Conservation (phyloP, 129 eudicot species). For the Centaurea solstitialis region DNA sequence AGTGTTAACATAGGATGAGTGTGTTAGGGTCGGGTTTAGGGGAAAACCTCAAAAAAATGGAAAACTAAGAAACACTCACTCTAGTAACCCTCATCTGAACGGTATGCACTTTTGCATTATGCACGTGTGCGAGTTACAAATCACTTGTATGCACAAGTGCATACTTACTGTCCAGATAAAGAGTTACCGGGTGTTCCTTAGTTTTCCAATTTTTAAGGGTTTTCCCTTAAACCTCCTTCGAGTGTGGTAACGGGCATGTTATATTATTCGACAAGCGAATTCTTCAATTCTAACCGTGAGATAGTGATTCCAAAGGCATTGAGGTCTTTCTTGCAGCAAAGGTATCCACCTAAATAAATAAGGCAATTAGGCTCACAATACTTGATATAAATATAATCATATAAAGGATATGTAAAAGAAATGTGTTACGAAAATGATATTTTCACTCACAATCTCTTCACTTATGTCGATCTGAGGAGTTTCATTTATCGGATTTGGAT, state of each 20-base stretch:
- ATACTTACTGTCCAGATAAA: too few relatives aligned
- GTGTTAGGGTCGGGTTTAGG: neutral
- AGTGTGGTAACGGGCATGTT: neutral
- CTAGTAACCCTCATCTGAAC: too few relatives aligned
- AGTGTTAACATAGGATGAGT: neutral
- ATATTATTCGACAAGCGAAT: neutral
- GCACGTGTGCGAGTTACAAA: too few relatives aligned
- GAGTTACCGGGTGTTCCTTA: too few relatives aligned
- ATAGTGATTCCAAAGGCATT: conserved; percentile 18
- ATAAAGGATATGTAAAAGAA: neutral
- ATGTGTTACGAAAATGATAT: neutral
- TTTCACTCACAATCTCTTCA: conserved; percentile 39
- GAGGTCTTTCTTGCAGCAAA: conserved; percentile 21
- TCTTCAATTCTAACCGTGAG: conserved; percentile 46
- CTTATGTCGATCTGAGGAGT: conserved; percentile 9
- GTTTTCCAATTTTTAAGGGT: too few relatives aligned
- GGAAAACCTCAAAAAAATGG: too few relatives aligned
- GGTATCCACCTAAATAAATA: conserved; percentile 41
- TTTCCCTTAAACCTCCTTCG: too few relatives aligned
- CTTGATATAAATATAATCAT: neutral
- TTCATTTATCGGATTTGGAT: conserved; percentile 34
- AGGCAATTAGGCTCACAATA: neutral
- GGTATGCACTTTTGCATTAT: too few relatives aligned
- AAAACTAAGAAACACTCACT: too few relatives aligned
- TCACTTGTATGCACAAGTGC: too few relatives aligned